Evolutionary conservation across 2,329 filamentous ascomycete species (phyloP).

Genomic region (Cercospora zeina): DNA sequence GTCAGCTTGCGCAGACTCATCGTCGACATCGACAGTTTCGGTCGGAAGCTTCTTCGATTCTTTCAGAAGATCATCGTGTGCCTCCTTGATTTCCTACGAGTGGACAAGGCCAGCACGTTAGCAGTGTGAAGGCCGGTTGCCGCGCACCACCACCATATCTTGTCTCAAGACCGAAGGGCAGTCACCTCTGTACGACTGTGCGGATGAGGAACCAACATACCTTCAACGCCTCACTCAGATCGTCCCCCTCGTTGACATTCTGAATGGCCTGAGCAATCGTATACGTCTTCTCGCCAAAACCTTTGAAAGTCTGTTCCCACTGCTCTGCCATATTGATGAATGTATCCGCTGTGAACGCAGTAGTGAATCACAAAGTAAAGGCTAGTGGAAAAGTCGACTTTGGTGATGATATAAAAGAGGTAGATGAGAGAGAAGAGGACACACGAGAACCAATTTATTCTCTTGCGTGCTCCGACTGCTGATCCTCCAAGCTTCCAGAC

Average conservation of each 20-base stretch:
- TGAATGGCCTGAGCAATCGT: slow-evolving; percentile 27
- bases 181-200: neutral
- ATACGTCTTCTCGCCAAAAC: slow-evolving; percentile 28
- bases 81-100: slow-evolving; percentile 26
- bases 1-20: slow-evolving; percentile 28
- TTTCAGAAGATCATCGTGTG: slow-evolving; percentile 26
- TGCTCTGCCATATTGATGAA: slow-evolving; percentile 26
- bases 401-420: neutral
- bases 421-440: neutral
- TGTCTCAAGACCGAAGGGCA: neutral
- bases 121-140: neutral
- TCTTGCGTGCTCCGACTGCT: neutral
- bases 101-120: neutral
- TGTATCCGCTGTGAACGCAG: neutral
- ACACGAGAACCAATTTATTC: slow-evolving; percentile 3
- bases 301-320: slow-evolving; percentile 30
- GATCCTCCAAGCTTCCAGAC: slow-evolving; percentile 4
- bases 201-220: slow-evolving; percentile 6
- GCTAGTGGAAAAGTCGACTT: neutral
- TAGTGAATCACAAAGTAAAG: neutral
- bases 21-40: slow-evolving; percentile 29
- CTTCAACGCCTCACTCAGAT: slow-evolving; percentile 24
- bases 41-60: slow-evolving; percentile 24
- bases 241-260: slow-evolving; percentile 29
- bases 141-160: neutral